These are phyloP conservation scores for Coemansia erecta DNA, from an alignment of 192 early-diverging fungal genomes.

Conservation along the genomic window DNA sequence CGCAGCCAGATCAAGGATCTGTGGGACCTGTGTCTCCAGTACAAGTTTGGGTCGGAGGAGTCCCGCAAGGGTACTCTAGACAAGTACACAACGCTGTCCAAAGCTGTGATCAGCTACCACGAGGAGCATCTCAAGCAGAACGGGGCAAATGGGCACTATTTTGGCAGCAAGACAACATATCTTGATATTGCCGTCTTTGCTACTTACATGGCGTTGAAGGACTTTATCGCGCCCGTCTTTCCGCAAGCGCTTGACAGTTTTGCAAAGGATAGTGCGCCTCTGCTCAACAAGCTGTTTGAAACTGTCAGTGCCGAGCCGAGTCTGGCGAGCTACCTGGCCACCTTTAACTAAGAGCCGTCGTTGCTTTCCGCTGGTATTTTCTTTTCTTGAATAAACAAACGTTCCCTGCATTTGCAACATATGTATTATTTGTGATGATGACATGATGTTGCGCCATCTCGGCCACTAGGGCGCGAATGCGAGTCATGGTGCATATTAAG, in stretches of 20 bases:
- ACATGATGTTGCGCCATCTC: too few relatives aligned
- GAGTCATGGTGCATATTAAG: too few relatives aligned
- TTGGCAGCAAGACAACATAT: slow-evolving; percentile 39
- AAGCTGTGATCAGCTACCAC: slow-evolving; percentile 33
- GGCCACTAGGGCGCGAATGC: too few relatives aligned
- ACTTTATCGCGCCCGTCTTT: background rate
- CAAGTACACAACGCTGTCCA: slow-evolving; percentile 12
- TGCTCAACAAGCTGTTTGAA: slow-evolving; percentile 12
- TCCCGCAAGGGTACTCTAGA: slow-evolving; percentile 1
- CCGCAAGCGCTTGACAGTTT: slow-evolving; percentile 10
- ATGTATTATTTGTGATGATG: too few relatives aligned
- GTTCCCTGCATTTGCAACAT: too few relatives aligned
- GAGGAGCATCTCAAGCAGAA: slow-evolving; percentile 52
- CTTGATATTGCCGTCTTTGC: slow-evolving; percentile 24
- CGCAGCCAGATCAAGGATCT: slow-evolving; percentile 17
- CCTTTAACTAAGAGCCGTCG: too few relatives aligned
- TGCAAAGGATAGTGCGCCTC: slow-evolving; percentile 12
- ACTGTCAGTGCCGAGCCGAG: slow-evolving; percentile 5
- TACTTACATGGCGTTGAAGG: background rate
- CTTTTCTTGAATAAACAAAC: too few relatives aligned
- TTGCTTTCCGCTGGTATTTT: background rate
- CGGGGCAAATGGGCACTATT: slow-evolving; percentile 57
- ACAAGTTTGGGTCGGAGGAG: slow-evolving; percentile 11
- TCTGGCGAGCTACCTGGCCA: slow-evolving; percentile 1
- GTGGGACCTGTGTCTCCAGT: background rate